Base-by-base conservation (phyloP, 768 basidiomycete genomes). In the Fomitopsis serialis region DNA sequence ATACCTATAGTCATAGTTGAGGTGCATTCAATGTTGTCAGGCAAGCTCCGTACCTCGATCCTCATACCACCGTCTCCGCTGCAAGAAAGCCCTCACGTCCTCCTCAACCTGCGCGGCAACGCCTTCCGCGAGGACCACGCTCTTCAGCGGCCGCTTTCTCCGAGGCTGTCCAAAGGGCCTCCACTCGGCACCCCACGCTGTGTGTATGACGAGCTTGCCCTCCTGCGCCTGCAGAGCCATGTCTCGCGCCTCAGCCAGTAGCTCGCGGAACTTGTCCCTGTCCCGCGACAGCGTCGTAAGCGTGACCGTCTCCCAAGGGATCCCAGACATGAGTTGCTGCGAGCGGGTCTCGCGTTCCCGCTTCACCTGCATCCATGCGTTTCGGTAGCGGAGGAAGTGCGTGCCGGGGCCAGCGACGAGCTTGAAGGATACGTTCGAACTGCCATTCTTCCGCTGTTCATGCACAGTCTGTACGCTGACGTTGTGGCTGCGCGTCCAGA, bases 301-400 rank as follows among this genome's bases (percentile, higher is more conserved):
- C 36, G 87, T 95, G 44, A 98, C 85, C 0, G 96, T 98, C 70
- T 99, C 97, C 94, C 96, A 99, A 54, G 97, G 97, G 6, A 82
- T 81, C 7, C 96, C 95, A 5, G 92, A 89, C 76, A 88, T 87
- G 45, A 93, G 75, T 63, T 93, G 87, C 81, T 95, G 90, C 25
- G 95, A 85, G 59, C 91, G 88, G 21, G 89, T 89, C 69, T 97
- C 93, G 49, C 97, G 83, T 72, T 98, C 95, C 13, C 97, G 84
- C 74, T 92, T 92, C 59, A 98, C 87, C 83, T 97, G 93, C 77
- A 99, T 92, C 97, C 96, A 99, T 15, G 92, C 90, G 10, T 88
- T 86, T 42, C 76, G 73, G 66, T 96, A 98, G 58, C 82, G 84
- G 70, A 99, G 87, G 74, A 85, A 96, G 69, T 99, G 97, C 2